Percentiles rank a stretch among this genome's conserved stretches.
Conservation (phyloP, 2,329 filamentous ascomycete genomes). For the Dothiorella sarmentorum region DNA sequence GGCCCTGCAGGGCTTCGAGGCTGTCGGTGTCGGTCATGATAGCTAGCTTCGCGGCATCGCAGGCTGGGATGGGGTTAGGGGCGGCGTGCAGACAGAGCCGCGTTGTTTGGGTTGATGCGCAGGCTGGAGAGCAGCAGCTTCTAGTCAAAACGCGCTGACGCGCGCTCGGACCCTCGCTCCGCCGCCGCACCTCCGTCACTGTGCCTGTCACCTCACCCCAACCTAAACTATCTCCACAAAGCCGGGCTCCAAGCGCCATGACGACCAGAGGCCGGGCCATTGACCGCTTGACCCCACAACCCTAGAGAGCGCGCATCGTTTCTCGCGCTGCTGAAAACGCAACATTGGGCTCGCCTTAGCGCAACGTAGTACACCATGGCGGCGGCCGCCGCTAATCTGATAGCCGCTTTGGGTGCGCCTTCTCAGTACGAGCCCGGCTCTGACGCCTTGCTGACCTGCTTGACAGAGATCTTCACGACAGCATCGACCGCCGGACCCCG, state of each 20-base stretch:
- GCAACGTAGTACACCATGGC: background rate
- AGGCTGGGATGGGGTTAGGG: background rate
- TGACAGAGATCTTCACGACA: background rate
- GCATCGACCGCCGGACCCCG: conserved; percentile 41
- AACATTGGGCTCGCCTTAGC: background rate
- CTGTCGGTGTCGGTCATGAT: conserved; percentile 70
- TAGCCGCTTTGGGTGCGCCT: background rate
- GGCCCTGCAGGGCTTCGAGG: conserved; percentile 73
- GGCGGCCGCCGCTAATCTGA: background rate
- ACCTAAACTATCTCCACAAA: background rate
- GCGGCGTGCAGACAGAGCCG: background rate
- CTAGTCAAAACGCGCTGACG: conserved; percentile 10
- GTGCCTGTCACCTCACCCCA: background rate
- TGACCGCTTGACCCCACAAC: background rate
- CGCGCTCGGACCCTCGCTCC: conserved; percentile 8
- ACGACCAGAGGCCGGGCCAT: background rate
- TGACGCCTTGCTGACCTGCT: background rate
- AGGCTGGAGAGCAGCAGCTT: background rate
- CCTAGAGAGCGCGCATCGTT: background rate
- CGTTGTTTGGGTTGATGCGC: conserved; percentile 6
- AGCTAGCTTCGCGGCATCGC: conserved; percentile 15
- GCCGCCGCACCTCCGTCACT: conserved; percentile 14
- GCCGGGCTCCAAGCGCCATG: background rate
- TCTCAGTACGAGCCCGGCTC: too few relatives aligned
- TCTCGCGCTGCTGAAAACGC: background rate